Conservation (phyloP, 2,329 filamentous ascomycete genomes). For the Knufia petricola region DNA sequence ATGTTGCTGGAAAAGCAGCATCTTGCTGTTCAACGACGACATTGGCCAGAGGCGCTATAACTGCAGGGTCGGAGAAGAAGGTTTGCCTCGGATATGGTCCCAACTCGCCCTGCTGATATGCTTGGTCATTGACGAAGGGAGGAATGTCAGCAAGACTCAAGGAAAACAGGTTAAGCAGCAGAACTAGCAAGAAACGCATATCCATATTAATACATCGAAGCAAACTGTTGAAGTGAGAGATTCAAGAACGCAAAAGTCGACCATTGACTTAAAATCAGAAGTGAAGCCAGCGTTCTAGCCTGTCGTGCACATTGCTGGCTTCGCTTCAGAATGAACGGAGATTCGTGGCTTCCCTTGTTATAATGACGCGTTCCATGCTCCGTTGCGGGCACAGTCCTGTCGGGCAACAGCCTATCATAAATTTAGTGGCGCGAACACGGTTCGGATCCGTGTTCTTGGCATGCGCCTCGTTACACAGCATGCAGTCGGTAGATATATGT, state of each 20-base stretch:
- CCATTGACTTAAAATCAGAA: too few relatives aligned
- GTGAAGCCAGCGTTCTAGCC: too few relatives aligned
- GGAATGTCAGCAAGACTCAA: not conserved
- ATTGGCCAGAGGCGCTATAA: conserved; percentile 1
- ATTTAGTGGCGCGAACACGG: not conserved
- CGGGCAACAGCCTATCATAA: not conserved
- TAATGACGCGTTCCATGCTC: not conserved
- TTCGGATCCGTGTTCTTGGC: not conserved
- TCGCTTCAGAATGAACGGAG: not conserved
- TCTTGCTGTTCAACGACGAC: not conserved
- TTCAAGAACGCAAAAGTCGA: too few relatives aligned
- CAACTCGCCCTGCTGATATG: not conserved
- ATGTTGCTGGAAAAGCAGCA: not conserved
- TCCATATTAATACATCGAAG: not conserved
- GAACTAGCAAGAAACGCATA: not conserved
- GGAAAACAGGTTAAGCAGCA: not conserved
- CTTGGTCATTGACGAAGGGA: not conserved
- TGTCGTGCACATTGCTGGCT: too few relatives aligned
- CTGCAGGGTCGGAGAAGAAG: conserved; percentile 1
- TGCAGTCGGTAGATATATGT: too few relatives aligned
- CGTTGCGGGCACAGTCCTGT: not conserved
- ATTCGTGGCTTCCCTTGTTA: not conserved
- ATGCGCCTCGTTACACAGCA: too few relatives aligned
- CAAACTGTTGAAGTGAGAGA: not conserved
- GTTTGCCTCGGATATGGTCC: conserved; percentile 4